Base-by-base conservation (phyloP, 257 asterid genomes). In the Solanum sejunctum region DNA sequence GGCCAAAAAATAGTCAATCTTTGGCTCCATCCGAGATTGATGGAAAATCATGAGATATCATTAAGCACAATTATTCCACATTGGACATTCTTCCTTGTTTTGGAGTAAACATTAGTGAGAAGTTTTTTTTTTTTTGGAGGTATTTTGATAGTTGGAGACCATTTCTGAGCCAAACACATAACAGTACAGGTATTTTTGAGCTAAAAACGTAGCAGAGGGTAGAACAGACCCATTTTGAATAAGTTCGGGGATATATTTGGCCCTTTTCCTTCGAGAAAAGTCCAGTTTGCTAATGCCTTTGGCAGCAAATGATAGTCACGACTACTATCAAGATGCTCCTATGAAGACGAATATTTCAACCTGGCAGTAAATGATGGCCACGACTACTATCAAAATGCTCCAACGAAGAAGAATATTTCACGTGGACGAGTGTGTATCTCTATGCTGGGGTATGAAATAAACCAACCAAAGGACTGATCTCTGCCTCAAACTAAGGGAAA, bases 1-100 rank as follows among this genome's bases (percentile, higher is more conserved):
- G n/a, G n/a, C n/a, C n/a, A n/a, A n/a, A n/a, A n/a, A n/a, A n/a
- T n/a, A n/a, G n/a, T n/a, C n/a, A n/a, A n/a, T n/a, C n/a, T n/a
- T n/a, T n/a, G n/a, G n/a, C n/a, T n/a, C n/a, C n/a, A n/a, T n/a
- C n/a, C n/a, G n/a, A n/a, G n/a, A n/a, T n/a, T n/a, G n/a, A n/a
- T n/a, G n/a, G n/a, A n/a, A n/a, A n/a, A n/a, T n/a, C n/a, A 80
- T 36, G 85, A 39, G 77, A 55, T 86, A 69, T 28, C 88, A 87
- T 78, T 87, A 17, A 36, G 51, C 26, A 69, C 51, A 69, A 17
- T 17, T 6, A 32, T 39, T 69, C 52, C 51, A 17, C 36, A 15
- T 41, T 6, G 9, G 8, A 6, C 47, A 41, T 7, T 41, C 7
- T 41, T 41, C 47, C 47, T 41, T 41, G 47, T 41, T 41, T 41